Conservation (phyloP, 176 grass and related monocot genomes). For the Aegilops bicornis region DNA sequence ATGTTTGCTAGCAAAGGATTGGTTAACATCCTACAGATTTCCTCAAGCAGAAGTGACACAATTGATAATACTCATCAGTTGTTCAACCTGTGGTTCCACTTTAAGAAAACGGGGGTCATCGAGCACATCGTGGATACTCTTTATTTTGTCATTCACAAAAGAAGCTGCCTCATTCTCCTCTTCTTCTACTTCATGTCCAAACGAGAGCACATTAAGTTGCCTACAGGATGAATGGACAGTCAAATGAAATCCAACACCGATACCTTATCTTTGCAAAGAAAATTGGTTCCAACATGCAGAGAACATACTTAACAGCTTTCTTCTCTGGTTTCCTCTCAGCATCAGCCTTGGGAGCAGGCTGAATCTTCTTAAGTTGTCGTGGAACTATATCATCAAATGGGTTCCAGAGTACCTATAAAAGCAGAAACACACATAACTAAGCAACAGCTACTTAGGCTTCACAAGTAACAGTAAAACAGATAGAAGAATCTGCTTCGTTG, state of each 20-base stretch:
- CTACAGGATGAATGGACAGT: conserved; percentile 43
- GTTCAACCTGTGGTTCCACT: conserved; percentile 49
- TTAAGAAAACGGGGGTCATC: conserved; percentile 88
- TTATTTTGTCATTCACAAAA: conserved; percentile 82
- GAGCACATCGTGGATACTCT: conserved; percentile 95
- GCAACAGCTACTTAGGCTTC: conserved; percentile 1
- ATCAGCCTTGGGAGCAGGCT: conserved; percentile 52
- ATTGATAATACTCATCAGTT: conserved; percentile 36
- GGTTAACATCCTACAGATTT: background rate
- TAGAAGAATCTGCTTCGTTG: background rate
- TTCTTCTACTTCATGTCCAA: conserved; percentile 96
- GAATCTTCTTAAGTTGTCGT: conserved; percentile 63
- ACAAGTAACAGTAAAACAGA: background rate
- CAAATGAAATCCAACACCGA: conserved; percentile 24
- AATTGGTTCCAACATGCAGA: background rate
- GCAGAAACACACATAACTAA: background rate
- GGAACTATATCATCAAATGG: conserved; percentile 97
- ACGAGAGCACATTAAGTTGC: conserved; percentile 90
- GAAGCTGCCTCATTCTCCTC: conserved; percentile 71
- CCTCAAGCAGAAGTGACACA: background rate
- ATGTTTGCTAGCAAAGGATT: conserved; percentile 16
- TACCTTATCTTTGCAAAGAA: conserved; percentile 8
- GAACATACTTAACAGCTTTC: conserved; percentile 82
- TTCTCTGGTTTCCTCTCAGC: conserved; percentile 58
- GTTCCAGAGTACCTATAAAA: conserved; percentile 85